Evolutionary conservation across 495 filamentous ascomycete species (phyloP).

Genomic region (Daldinia vernicosa): DNA sequence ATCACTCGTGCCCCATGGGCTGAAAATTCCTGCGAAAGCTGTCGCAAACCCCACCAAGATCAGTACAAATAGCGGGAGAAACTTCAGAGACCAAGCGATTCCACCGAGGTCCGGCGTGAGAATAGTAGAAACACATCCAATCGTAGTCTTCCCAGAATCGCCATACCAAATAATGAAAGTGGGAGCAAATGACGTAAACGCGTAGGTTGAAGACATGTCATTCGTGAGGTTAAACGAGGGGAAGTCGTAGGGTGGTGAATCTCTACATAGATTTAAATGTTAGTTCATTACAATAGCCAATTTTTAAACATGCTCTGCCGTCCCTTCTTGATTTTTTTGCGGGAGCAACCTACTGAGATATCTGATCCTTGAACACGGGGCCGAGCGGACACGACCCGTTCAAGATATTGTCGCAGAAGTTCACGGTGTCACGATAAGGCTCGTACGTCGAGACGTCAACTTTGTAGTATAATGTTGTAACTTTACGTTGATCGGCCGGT

Average conservation of each 20-base stretch:
- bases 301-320: background rate
- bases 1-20: slow-evolving; percentile 92
- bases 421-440: slow-evolving; percentile 61
- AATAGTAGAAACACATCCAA: slow-evolving; percentile 81
- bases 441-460: slow-evolving; percentile 79
- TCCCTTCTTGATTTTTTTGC: background rate
- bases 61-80: slow-evolving; percentile 79
- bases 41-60: slow-evolving; percentile 83
- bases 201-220: slow-evolving; percentile 81
- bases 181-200: slow-evolving; percentile 80
- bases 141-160: slow-evolving; percentile 63
- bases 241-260: slow-evolving; percentile 55
- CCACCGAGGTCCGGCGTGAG: slow-evolving; percentile 80
- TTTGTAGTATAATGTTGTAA: slow-evolving; percentile 73
- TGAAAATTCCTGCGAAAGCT: slow-evolving; percentile 82
- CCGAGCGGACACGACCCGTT: slow-evolving; percentile 77
- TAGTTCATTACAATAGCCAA: slow-evolving; percentile 10
- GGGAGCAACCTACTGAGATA: slow-evolving; percentile 61
- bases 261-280: slow-evolving; percentile 12
- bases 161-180: slow-evolving; percentile 79
- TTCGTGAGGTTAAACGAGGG: slow-evolving; percentile 78
- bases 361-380: slow-evolving; percentile 68
- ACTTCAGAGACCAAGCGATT: slow-evolving; percentile 74
- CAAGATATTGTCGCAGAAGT: slow-evolving; percentile 71
- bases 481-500: slow-evolving; percentile 58